Conservation (phyloP, 176 grass and related monocot genomes). For the Elymus sibiricus region DNA sequence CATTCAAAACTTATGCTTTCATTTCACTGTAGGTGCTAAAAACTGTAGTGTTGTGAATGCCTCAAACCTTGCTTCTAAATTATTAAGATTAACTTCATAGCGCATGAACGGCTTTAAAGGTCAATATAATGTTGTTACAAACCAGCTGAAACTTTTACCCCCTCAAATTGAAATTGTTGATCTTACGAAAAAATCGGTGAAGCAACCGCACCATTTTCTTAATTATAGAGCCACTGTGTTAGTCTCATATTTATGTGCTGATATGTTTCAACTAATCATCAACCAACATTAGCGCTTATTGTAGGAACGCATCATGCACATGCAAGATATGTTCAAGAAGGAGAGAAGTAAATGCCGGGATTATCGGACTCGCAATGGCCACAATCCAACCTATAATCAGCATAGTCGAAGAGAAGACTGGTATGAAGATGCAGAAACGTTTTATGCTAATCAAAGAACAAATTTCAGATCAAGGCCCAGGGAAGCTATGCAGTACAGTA, state of each 20-base stretch:
- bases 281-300: constrained; percentile 22
- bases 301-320: constrained; percentile 70
- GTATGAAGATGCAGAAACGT: constrained; percentile 54
- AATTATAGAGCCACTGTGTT: neutral
- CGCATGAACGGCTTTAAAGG: neutral
- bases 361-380: constrained; percentile 39
- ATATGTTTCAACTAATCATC: constrained; percentile 36
- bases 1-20: neutral
- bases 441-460: constrained; percentile 57
- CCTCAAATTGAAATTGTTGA: neutral
- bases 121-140: neutral
- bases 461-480: constrained; percentile 47
- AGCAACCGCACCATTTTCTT: neutral
- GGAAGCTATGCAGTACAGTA: constrained; percentile 26
- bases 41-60: neutral
- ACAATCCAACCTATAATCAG: constrained; percentile 51
- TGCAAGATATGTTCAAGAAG: constrained; percentile 72
- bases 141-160: neutral
- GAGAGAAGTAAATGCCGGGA: constrained; percentile 66
- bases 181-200: neutral
- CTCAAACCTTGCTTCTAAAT: neutral
- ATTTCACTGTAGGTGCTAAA: neutral
- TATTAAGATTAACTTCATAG: neutral
- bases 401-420: constrained; percentile 54
- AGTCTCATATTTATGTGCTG: neutral